Percentiles rank a stretch among this genome's conserved stretches.
These are phyloP conservation scores for Solanum hybrid DNA, from an alignment of 305 asterid species.

Conservation along the genomic window DNA sequence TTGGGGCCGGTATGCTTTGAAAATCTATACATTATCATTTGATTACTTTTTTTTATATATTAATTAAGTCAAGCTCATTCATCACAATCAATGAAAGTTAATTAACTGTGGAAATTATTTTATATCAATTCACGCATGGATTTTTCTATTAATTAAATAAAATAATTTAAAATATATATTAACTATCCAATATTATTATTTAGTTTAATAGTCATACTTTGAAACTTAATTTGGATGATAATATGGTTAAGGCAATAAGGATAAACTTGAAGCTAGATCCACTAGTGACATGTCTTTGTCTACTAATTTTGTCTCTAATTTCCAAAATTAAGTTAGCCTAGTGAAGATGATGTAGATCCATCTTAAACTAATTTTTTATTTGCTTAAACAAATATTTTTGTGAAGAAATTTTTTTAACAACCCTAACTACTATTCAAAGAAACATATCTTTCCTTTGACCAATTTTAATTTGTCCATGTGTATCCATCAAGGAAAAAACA, in stretches of 20 bases:
- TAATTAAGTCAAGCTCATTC: background rate
- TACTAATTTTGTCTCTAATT: background rate
- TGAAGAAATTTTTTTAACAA: background rate
- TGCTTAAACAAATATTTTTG: background rate
- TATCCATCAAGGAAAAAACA: background rate
- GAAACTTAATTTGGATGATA: background rate
- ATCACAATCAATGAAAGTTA: background rate
- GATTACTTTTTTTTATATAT: background rate
- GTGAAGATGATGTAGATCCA: background rate
- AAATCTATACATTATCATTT: background rate
- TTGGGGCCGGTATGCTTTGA: background rate
- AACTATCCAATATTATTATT: background rate
- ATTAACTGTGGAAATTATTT: background rate
- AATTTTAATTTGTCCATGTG: background rate
- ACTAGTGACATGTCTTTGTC: slow-evolving; percentile 7
- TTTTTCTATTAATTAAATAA: background rate
- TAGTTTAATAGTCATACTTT: background rate
- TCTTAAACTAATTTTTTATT: background rate
- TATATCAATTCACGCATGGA: background rate
- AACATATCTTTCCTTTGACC: slow-evolving; percentile 9
- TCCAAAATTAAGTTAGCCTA: background rate
- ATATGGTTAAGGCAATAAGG: background rate
- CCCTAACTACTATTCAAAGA: slow-evolving; percentile 1
- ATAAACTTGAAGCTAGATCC: background rate
- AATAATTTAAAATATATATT: background rate